phyloP scores from a whole-genome alignment of 106 monocot species.

The Cymbidium sinense region DNA sequence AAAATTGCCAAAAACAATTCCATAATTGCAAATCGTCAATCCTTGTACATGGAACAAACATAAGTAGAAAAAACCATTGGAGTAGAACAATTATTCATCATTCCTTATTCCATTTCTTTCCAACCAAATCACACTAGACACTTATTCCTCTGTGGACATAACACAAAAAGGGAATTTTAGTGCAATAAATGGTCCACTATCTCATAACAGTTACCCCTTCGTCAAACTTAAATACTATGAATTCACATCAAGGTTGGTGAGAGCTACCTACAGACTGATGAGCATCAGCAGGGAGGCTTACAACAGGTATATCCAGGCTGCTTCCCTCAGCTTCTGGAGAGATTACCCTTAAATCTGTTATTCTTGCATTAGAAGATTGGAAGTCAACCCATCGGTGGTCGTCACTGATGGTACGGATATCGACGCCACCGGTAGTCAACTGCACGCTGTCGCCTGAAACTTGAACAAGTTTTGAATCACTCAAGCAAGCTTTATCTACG shows the following conservation, averaged over 20 bases:
- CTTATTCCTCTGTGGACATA: background rate
- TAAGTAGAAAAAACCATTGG: background rate
- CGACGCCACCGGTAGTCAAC: conserved; percentile 38
- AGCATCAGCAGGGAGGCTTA: conserved; percentile 20
- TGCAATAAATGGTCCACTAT: background rate
- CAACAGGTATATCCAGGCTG: conserved; percentile 73
- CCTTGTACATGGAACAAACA: too few relatives aligned
- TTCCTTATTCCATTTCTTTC: background rate
- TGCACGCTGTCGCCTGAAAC: conserved; percentile 33
- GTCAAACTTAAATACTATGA: background rate
- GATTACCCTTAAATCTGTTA: conserved; percentile 77
- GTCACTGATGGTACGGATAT: conserved; percentile 46
- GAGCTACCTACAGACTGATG: conserved; percentile 28
- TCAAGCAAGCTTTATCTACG: conserved; percentile 89
- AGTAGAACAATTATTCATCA: too few relatives aligned
- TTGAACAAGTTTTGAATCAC: conserved; percentile 31
- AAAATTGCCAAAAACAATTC: too few relatives aligned
- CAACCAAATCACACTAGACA: background rate
- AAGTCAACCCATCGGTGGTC: conserved; percentile 54
- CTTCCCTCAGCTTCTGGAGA: conserved; percentile 52
- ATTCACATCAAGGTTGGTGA: conserved; percentile 6
- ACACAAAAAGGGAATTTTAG: background rate
- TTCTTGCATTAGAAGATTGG: conserved; percentile 36
- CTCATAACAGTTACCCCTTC: background rate
- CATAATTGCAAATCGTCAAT: too few relatives aligned